These are phyloP conservation scores for Citropsis articulata DNA, from an alignment of 345 rosid species.

Conservation along the genomic window DNA sequence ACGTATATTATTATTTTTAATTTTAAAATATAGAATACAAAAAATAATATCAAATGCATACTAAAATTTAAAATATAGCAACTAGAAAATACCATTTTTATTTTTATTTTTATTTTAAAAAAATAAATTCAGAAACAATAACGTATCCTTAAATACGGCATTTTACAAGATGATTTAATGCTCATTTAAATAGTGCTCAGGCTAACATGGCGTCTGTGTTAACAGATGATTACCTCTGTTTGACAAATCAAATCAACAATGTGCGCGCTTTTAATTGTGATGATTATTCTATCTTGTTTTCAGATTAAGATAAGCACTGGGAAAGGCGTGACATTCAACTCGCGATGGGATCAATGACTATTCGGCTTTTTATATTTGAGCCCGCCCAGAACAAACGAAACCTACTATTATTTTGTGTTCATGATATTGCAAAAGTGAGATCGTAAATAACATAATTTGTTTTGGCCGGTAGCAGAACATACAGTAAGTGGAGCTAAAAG, in stretches of 20 bases:
- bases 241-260: too few species aligned
- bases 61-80: too few species aligned
- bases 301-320: not conserved
- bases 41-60: too few species aligned
- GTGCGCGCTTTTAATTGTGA: too few species aligned
- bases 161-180: too few species aligned
- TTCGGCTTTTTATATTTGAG: not conserved
- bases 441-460: not conserved
- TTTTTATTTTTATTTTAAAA: too few species aligned
- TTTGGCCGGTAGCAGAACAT: not conserved
- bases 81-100: fast-evolving
- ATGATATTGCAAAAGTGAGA: not conserved
- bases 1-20: fast-evolving
- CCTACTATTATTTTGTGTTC: not conserved
- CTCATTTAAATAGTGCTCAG: too few species aligned
- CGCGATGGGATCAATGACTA: not conserved
- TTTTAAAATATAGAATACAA: too few species aligned
- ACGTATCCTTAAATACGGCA: too few species aligned
- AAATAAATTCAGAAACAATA: too few species aligned
- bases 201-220: too few species aligned
- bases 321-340: not conserved
- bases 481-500: not conserved
- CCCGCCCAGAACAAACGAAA: not conserved
- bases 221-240: too few species aligned
- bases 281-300: not conserved